Evolutionary conservation across 441 rosid genomes (phyloP), one percentile per base, ranked within the genome.

Genomic region (Jatropha podagrica): DNA sequence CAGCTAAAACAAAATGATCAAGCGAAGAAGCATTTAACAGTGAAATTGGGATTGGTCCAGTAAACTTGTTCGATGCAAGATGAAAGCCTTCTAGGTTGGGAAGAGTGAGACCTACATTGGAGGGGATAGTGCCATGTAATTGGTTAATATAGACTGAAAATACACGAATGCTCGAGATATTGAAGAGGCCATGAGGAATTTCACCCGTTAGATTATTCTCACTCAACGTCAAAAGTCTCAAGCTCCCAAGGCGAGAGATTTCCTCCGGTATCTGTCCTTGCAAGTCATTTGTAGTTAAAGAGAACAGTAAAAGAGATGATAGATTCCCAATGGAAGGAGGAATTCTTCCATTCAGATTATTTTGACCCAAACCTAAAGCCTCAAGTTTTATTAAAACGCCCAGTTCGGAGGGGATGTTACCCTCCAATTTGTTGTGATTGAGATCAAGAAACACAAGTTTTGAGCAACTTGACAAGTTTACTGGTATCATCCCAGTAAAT

Each of bases 291-390:
- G 4, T 10, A 0, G 1, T 0, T 3, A 52, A 11, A 8, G 60
- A 51, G 7, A 32, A 3, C 7, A 27, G 8, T 27, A 2, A 3
- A 7, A 69, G 44, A 15, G 26, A 15, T 1, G 66, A 59, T 3
- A 59, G 26, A 26, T 59, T 42, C 4, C 55, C 56, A 42, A 59
- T 18, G 49, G 77, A 52, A 32, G 38, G 12, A 32, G 77, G 77
- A 17, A 74, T 54, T 3, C 0, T 41, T 5, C 77, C 65, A 15
- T 11, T 46, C 2, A 66, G 42, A 11, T 75, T 42, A 26, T 75
- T 75, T 14, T 11, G 44, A 1, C 8, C 9, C 23, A 75, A 17
- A 11, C 17, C 3, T 8, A 75, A 18, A 23, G 1, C 62, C 26
- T 11, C 14, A 66, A 75, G 65, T 37, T 75, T 67, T 8, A 18